Evolutionary conservation across 2,329 filamentous ascomycete species (phyloP), one percentile per base, ranked within the genome.

Genomic region (Colletotrichum incanum): DNA sequence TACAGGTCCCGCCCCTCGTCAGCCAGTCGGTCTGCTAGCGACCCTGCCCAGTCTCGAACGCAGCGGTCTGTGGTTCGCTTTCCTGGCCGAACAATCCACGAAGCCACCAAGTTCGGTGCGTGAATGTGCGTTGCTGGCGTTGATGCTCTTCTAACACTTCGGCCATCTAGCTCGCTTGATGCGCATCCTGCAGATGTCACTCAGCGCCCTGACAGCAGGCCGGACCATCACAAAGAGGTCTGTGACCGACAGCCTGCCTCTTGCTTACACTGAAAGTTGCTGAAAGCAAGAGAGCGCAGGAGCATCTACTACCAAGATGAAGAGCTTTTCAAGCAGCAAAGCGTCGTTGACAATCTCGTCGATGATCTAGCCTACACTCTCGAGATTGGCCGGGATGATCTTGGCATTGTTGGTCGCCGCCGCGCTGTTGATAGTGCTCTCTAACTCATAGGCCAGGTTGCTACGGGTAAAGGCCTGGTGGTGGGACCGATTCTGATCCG

Each of bases 261-360:
- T 34, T 34, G 4, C 14, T 41, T 16, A 5, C 5, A 4, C 23
- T 5, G 4, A 28, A 28, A 3, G 14, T 26, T 47, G 52, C 54
- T 72, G 12, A 72, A 39, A 20, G 12, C 37, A 18, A 11, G 54
- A 59, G 14, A 28, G n/a, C 23, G 3, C 34, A 96, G 94, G 73
- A 93, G 94, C 77, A 91, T 97, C 5, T 97, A 92, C 80, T 97
- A 97, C 78, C 90, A 93, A 76, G 88, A 95, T 75, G 90, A 92
- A 5, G 87, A 90, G 12, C 83, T 97, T 0, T 97, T 96, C 77
- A 86, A 87, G 26, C 91, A 86, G 61, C 94, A 96, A 79, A 78
- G 81, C 20, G 85, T 90, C 18, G 93, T 96, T 0, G 92, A 96
- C 78, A 86, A 86, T 39, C 89, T 94, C 56, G 89, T 96, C 0